Conservation (phyloP, 139 green algal genomes). For the Choricystis sp. region DNA sequence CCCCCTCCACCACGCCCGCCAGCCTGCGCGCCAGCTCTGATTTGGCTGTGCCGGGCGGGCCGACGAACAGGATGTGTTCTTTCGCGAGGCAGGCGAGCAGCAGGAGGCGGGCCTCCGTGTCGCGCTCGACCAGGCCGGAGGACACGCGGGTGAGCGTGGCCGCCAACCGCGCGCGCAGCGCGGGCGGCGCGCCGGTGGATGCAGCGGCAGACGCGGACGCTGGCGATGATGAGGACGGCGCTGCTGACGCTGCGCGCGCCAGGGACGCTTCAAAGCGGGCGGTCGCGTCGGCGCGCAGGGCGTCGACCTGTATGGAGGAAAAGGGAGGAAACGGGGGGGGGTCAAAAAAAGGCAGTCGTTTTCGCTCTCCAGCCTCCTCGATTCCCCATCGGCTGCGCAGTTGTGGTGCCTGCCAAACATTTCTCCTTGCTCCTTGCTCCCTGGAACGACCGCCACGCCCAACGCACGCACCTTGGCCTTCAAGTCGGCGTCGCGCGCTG, state of each 20-base stretch:
- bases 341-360: too few relatives aligned
- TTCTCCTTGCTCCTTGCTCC: too few relatives aligned
- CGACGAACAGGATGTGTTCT: conserved; percentile 75
- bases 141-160: conserved; percentile 22
- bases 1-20: conserved; percentile 31
- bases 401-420: too few relatives aligned
- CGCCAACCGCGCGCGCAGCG: conserved; percentile 14
- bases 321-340: conserved; percentile 5
- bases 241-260: too few relatives aligned
- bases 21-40: conserved; percentile 68
- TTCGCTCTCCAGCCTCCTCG: too few relatives aligned
- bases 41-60: conserved; percentile 76
- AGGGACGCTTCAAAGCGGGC: background rate
- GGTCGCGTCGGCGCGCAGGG: background rate
- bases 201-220: background rate
- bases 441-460: too few relatives aligned
- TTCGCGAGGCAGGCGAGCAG: conserved; percentile 60
- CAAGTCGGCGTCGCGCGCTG: too few relatives aligned
- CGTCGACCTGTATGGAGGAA: conserved; percentile 32
- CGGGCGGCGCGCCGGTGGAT: background rate
- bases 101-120: conserved; percentile 63
- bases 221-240: too few relatives aligned
- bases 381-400: too few relatives aligned
- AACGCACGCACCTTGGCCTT: too few relatives aligned
- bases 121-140: conserved; percentile 39